Evolutionary conservation across 202 grass and related monocot genomes (phyloP).

Genomic region (Digitaria exilis): DNA sequence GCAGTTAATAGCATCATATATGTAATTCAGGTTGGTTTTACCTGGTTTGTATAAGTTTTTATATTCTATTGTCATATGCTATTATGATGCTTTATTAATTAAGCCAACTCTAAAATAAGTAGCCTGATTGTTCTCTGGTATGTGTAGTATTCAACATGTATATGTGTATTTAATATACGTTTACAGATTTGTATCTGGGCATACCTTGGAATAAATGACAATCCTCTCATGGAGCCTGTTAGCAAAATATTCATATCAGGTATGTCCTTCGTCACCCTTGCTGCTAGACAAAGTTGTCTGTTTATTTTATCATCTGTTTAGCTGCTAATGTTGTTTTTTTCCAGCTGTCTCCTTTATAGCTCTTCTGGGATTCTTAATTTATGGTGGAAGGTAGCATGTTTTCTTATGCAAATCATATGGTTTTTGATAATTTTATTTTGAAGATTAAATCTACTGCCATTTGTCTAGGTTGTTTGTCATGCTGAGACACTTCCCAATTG

Average conservation of each 20-base stretch:
- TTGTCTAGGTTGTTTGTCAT: slow-evolving; percentile 71
- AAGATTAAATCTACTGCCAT: slow-evolving; percentile 7
- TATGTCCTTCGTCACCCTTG: neutral
- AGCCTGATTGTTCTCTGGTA: neutral
- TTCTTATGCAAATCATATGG: neutral
- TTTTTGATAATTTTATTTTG: slow-evolving; percentile 6
- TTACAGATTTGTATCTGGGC: slow-evolving; percentile 80
- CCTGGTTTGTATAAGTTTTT: neutral
- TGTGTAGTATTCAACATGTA: neutral
- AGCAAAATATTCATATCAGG: slow-evolving; percentile 85
- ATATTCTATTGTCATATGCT: neutral
- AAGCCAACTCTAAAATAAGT: neutral
- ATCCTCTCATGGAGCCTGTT: slow-evolving; percentile 42
- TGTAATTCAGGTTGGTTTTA: slow-evolving; percentile 70
- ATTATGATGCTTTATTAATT: slow-evolving; percentile 20
- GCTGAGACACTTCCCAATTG: slow-evolving; percentile 82
- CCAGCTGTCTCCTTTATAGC: slow-evolving; percentile 79
- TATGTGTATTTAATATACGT: slow-evolving; percentile 32
- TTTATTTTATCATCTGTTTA: neutral
- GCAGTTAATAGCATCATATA: slow-evolving; percentile 68
- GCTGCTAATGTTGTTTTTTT: slow-evolving; percentile 32
- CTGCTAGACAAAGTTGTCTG: neutral
- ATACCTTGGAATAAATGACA: slow-evolving; percentile 67
- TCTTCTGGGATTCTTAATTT: slow-evolving; percentile 73
- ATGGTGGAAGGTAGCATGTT: slow-evolving; percentile 74